Base-by-base conservation (phyloP, 495 filamentous ascomycete species). In the Podospora tetraspora region DNA sequence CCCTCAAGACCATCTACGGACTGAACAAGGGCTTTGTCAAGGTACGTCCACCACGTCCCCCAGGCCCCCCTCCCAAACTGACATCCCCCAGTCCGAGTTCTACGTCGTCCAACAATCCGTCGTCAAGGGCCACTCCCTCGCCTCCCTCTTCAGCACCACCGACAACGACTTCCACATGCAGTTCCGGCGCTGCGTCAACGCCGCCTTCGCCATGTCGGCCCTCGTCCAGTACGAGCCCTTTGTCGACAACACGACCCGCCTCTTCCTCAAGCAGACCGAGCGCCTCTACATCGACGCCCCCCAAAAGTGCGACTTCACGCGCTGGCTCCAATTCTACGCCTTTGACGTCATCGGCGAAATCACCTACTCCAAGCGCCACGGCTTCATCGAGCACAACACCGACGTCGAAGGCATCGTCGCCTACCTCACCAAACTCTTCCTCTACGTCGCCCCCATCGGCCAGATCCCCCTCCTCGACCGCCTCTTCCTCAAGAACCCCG, bases 11-110 rank as follows among this genome's bases (percentile, higher is more conserved):
- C 9, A 94, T 95, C 29, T 95, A 94, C 73, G 89, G 92, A 1
- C 80, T 93, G 66, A 92, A 92, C 73, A 93, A 92, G 76, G 90
- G 90, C n/a, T 92, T 92, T 74, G 81, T 79, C 66, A 94, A 94
- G 84, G 89, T 91, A 68, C 59, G 76, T n/a, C 19, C 43, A 4
- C 37, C 37, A n/a, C n/a, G 5, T 7, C 16, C 16, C 16, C 16
- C 4, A 6, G 4, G 5, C 19, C 37, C 37, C 3, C 19, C 6
- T 19, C 16, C 43, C 43, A 52, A 19, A 52, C 43, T 52, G 2
- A 52, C 43, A 7, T n/a, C 19, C 43, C 43, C 43, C 43, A 91
- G 89, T 90, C 89, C 57, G 86, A 88, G 37, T 90, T 91, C 75
- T 92, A 91, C 73, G 81, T 87, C 23, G 88, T 91, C 30, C 88